phyloP scores from a whole-genome alignment of 768 basidiomycete species.

The Serendipita sp. region DNA sequence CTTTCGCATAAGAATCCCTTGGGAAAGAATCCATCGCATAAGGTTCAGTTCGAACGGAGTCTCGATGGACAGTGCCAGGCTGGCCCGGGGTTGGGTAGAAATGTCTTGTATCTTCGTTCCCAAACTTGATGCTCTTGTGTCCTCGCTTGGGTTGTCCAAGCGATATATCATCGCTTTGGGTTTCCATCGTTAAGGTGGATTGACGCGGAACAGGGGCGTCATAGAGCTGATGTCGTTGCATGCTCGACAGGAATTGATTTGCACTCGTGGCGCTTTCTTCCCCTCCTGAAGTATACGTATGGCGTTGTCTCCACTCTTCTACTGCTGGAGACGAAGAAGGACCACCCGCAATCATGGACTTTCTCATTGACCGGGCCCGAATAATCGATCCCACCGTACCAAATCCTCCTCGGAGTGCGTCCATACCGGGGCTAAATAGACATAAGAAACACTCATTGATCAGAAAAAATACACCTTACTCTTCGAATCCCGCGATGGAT shows the following conservation, averaged over 20 bases:
- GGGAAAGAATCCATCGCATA: background rate
- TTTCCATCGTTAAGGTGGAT: constrained; percentile 25
- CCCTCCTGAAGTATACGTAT: constrained; percentile 10
- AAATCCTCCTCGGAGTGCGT: constrained; percentile 78
- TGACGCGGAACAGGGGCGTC: constrained; percentile 63
- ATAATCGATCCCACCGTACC: constrained; percentile 87
- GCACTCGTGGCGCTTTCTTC: background rate
- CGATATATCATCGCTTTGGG: constrained; percentile 17
- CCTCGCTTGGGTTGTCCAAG: background rate
- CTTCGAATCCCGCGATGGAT: constrained; percentile 44
- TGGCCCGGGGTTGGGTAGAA: constrained; percentile 48
- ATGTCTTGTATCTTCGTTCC: constrained; percentile 54
- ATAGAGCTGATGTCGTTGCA: constrained; percentile 73
- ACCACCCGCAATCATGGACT: constrained; percentile 23
- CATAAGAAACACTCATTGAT: background rate
- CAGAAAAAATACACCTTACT: constrained; percentile 19
- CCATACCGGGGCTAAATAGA: constrained; percentile 54
- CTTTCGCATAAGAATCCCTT: background rate
- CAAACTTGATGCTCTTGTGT: constrained; percentile 47
- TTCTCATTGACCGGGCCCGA: constrained; percentile 24
- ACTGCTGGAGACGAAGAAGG: constrained; percentile 12
- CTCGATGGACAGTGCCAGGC: constrained; percentile 21
- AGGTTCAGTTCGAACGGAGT: background rate
- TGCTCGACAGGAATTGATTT: constrained; percentile 21
- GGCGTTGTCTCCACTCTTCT: constrained; percentile 17